A percentile compares a stretch with the other conserved stretches of the same genome.
Evolutionary conservation across 1,284 basidiomycete genomes (phyloP).

Genomic region (Microstroma glucosiphilum): DNA sequence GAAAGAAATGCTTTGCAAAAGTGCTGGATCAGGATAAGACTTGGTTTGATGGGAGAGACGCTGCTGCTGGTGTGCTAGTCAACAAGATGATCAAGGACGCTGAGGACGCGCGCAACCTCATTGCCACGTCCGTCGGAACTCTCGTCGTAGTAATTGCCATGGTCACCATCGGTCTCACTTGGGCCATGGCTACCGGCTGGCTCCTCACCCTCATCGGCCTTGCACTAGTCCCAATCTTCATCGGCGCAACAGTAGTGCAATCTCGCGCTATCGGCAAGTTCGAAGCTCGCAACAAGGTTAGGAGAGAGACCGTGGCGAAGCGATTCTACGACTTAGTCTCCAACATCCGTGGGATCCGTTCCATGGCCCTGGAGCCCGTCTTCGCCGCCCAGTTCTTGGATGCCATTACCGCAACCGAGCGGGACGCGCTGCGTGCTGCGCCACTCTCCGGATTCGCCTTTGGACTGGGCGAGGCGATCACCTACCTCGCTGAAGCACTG

Average conservation of each 20-base stretch:
- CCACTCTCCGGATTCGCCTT: slow-evolving; percentile 77
- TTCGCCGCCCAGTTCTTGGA: slow-evolving; percentile 67
- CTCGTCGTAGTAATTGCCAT: slow-evolving; percentile 65
- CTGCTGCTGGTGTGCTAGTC: slow-evolving; percentile 61
- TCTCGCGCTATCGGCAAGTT: slow-evolving; percentile 64
- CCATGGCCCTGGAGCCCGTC: slow-evolving; percentile 77
- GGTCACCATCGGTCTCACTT: slow-evolving; percentile 73
- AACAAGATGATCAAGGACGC: slow-evolving; percentile 81
- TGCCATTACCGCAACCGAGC: slow-evolving; percentile 61
- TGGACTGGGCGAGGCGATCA: slow-evolving; percentile 71
- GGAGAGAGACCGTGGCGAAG: slow-evolving; percentile 75
- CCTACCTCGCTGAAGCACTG: slow-evolving; percentile 69
- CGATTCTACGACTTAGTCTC: slow-evolving; percentile 80
- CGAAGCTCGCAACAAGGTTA: slow-evolving; percentile 73
- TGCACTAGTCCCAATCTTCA: slow-evolving; percentile 78
- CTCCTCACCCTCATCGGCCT: slow-evolving; percentile 85
- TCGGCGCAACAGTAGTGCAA: slow-evolving; percentile 66
- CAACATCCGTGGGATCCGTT: slow-evolving; percentile 77
- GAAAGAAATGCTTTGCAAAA: slow-evolving; percentile 59
- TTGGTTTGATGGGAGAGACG: slow-evolving; percentile 78
- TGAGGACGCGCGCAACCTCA: slow-evolving; percentile 75
- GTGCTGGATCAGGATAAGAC: slow-evolving; percentile 76
- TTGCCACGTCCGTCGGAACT: slow-evolving; percentile 70
- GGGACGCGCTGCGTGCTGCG: slow-evolving; percentile 67
- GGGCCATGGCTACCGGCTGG: slow-evolving; percentile 85